Evolutionary conservation across 1,284 basidiomycete species (phyloP).

Genomic region (Ganoderma sp.): DNA sequence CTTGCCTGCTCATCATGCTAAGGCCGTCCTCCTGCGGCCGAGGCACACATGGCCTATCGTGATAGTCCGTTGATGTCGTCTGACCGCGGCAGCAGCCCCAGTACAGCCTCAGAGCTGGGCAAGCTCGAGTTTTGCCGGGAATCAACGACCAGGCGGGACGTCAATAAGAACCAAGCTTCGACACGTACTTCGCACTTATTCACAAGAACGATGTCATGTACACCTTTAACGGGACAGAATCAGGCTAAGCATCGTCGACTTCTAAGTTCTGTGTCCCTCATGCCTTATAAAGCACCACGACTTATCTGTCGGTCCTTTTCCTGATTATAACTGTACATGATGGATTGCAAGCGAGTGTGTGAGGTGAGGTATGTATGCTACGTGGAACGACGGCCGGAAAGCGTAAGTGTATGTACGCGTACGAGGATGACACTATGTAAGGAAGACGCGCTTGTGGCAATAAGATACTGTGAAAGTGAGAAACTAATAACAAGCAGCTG

Average conservation of each 20-base stretch:
- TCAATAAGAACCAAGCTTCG: background rate
- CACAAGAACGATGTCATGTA: background rate
- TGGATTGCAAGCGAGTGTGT: constrained; percentile 15
- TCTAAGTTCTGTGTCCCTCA: background rate
- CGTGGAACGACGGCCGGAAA: constrained; percentile 6
- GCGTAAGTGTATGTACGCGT: background rate
- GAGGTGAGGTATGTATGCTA: constrained; percentile 13
- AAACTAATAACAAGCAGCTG: background rate
- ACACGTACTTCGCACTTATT: background rate
- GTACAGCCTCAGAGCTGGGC: background rate
- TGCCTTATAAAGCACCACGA: background rate
- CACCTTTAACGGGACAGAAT: background rate
- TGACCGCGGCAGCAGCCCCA: background rate
- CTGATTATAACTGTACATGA: constrained; percentile 5
- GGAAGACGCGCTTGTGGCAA: constrained; percentile 15
- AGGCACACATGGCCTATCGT: background rate
- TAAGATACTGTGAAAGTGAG: constrained; percentile 18
- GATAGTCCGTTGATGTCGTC: background rate
- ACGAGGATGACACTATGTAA: constrained; percentile 3
- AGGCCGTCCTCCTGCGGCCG: background rate
- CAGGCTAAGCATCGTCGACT: background rate
- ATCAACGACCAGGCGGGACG: background rate
- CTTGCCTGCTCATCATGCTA: constrained; percentile 2
- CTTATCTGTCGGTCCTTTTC: background rate
- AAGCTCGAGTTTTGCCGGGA: background rate